Evolutionary conservation across 495 filamentous ascomycete species (phyloP).

Genomic region (Rhizodiscina lignyota): DNA sequence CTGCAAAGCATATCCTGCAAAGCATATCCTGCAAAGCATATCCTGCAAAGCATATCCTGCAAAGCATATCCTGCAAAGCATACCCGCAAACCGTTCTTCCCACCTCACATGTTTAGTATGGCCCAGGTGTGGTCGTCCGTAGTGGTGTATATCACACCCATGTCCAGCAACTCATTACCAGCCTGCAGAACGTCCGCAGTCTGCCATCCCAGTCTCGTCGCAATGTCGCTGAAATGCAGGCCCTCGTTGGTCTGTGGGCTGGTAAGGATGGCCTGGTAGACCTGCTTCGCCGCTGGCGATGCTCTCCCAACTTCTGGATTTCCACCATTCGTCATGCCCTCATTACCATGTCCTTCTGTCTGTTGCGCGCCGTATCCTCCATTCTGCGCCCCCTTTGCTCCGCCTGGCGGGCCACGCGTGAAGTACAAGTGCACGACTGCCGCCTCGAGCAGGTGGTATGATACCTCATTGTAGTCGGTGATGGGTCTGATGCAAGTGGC

Average conservation of each 20-base stretch:
- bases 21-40: not conserved
- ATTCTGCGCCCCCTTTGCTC: slow-evolving; percentile 10
- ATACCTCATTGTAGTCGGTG: slow-evolving; percentile 76
- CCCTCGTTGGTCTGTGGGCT: slow-evolving; percentile 61
- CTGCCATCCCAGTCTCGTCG: slow-evolving; percentile 40
- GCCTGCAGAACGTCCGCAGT: slow-evolving; percentile 53
- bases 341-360: slow-evolving; percentile 18
- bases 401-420: slow-evolving; percentile 50
- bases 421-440: slow-evolving; percentile 74
- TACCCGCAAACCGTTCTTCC: too few relatives aligned
- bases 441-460: slow-evolving; percentile 77
- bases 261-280: slow-evolving; percentile 47
- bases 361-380: slow-evolving; percentile 15
- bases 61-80: too few relatives aligned
- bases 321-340: slow-evolving; percentile 6
- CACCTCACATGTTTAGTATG: slow-evolving; percentile 9
- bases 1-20: not conserved
- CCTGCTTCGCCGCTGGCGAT: slow-evolving; percentile 39
- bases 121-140: slow-evolving; percentile 53
- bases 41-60: too few relatives aligned
- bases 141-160: slow-evolving; percentile 75
- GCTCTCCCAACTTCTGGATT: slow-evolving; percentile 8
- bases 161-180: slow-evolving; percentile 55
- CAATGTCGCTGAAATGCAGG: slow-evolving; percentile 59
- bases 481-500: slow-evolving; percentile 69